A percentile compares a stretch with the other conserved stretches of the same genome.
Conservation (phyloP, 2,329 filamentous ascomycete species). For the Berkeleyomyces basicola region DNA sequence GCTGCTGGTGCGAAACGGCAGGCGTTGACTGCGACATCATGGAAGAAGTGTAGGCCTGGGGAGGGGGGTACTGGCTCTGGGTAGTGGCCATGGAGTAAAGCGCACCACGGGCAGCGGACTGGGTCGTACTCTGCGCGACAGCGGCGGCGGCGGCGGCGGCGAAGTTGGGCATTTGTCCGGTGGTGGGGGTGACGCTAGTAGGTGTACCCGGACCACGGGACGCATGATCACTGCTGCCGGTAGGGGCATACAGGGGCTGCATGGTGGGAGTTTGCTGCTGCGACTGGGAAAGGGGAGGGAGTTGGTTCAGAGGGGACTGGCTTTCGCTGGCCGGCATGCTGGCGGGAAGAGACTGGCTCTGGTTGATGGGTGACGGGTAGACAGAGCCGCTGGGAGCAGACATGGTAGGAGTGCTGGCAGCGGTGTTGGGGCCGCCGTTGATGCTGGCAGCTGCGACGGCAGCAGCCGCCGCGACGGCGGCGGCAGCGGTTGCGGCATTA, state of each 20-base stretch:
- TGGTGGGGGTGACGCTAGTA: conserved; percentile 9
- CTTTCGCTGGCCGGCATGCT: conserved; percentile 10
- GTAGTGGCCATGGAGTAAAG: conserved; percentile 33
- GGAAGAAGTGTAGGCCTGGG: conserved; percentile 38
- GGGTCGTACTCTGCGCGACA: conserved; percentile 26
- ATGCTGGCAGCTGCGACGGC: background rate
- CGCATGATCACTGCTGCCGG: conserved; percentile 5
- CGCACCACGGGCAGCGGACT: conserved; percentile 30
- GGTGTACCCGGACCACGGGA: conserved; percentile 12
- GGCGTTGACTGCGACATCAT: conserved; percentile 53
- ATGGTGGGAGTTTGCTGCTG: conserved; percentile 13
- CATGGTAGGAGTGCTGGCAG: conserved; percentile 8
- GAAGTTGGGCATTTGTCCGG: conserved; percentile 13
- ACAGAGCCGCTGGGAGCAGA: conserved; percentile 11
- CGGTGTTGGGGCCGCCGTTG: conserved; percentile 1
- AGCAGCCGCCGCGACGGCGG: conserved; percentile 6
- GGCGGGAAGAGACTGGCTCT: conserved; percentile 11
- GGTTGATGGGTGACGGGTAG: conserved; percentile 12
- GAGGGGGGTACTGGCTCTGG: conserved; percentile 36
- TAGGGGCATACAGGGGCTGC: conserved; percentile 11
- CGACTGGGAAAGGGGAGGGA: conserved; percentile 11
- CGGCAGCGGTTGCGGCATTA: background rate
- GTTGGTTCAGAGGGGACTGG: conserved; percentile 11
- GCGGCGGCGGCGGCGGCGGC: conserved; percentile 10
- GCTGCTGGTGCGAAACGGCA: conserved; percentile 54